These are phyloP conservation scores for Geotrichum bryndzae DNA, from an alignment of 1,139 yeast species.

Conservation along the genomic window DNA sequence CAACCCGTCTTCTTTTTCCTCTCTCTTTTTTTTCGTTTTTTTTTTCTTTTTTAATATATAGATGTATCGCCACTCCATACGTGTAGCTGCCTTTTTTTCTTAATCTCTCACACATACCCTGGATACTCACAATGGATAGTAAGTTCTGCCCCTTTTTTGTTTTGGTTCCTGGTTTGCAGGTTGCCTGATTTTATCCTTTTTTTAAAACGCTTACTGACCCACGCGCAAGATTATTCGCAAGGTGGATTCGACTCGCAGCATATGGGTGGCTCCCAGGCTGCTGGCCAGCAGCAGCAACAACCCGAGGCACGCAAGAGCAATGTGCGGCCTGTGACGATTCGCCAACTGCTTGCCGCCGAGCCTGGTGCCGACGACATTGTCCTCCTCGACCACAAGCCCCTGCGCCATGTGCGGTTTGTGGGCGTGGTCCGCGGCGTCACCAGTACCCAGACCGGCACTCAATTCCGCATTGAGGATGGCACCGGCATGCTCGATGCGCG, in stretches of 20 bases:
- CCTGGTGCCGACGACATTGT: background rate
- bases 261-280: background rate
- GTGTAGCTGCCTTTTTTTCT: background rate
- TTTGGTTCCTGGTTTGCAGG: constrained; percentile 2
- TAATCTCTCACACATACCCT: background rate
- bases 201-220: background rate
- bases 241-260: background rate
- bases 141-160: background rate
- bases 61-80: background rate
- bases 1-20: no score
- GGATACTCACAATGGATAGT: background rate
- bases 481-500: constrained; percentile 11
- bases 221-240: background rate
- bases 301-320: constrained; percentile 4
- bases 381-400: constrained; percentile 9
- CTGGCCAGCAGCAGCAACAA: background rate
- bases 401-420: constrained; percentile 10
- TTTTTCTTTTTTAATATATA: no score
- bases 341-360: constrained; percentile 2
- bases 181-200: background rate
- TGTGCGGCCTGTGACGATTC: constrained; percentile 9
- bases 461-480: constrained; percentile 10
- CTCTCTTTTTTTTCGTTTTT: background rate
- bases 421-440: constrained; percentile 10
- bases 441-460: constrained; percentile 1